Conservation (phyloP, 306 rosid species). For the Elaeagnus macrophylla region DNA sequence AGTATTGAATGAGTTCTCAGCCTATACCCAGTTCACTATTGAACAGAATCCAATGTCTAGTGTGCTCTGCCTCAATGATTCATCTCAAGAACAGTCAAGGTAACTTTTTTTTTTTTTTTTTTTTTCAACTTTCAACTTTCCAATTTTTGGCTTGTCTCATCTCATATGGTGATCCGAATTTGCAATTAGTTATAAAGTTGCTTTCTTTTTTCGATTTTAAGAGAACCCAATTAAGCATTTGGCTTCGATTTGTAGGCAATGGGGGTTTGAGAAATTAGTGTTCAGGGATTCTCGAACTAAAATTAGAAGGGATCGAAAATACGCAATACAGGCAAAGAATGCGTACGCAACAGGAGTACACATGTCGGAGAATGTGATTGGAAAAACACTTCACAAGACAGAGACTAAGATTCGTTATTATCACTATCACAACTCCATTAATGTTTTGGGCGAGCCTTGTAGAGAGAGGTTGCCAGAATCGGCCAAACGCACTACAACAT, state of each 20-base stretch:
- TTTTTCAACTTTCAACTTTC: not conserved
- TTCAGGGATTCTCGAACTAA: constrained; percentile 27
- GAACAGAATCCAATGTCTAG: constrained; percentile 38
- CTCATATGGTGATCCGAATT: too few relatives aligned
- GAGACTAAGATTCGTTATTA: constrained; percentile 33
- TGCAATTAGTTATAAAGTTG: too few relatives aligned
- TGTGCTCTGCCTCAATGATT: constrained; percentile 30
- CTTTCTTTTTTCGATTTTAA: not conserved
- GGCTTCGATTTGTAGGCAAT: constrained; percentile 17
- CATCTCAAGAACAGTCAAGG: constrained; percentile 23
- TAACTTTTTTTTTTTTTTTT: not conserved
- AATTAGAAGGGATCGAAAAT: constrained; percentile 28
- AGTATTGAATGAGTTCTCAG: constrained; percentile 21
- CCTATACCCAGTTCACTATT: constrained; percentile 31
- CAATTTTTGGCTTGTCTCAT: not conserved
- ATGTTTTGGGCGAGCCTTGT: constrained; percentile 25
- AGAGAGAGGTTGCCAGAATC: constrained; percentile 21
- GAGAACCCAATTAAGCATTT: not conserved
- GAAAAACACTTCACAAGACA: constrained; percentile 29
- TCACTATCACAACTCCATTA: constrained; percentile 33
- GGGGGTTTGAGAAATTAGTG: constrained; percentile 38
- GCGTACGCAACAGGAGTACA: constrained; percentile 38
- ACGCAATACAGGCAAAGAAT: constrained; percentile 34
- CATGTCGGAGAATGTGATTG: constrained; percentile 40
- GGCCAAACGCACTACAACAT: constrained; percentile 21